Base-by-base conservation (phyloP, 2,329 filamentous ascomycete species). In the Alternaria gaisen region DNA sequence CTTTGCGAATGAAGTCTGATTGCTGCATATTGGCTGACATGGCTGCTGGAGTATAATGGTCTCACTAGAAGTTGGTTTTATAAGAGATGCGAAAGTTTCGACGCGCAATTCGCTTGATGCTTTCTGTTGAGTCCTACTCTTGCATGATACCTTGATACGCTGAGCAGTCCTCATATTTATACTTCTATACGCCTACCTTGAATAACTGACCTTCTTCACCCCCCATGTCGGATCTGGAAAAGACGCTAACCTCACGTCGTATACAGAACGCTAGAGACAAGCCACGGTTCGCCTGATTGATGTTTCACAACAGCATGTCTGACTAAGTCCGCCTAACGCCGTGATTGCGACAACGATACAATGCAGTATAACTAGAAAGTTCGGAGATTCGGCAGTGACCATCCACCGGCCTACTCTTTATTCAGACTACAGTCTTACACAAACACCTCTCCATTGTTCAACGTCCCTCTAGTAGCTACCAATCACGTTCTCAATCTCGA, bases 401-500 rank as follows among this genome's bases (percentile, higher is more conserved):
- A 50, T 1, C 8, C 16, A 38, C 34, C 34, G 34, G 0, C 32
- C 14, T 3, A 36, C 32, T 36, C 32, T 14, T 14, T 6, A 36
- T 12, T 10, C 32, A 36, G 5, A 36, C 32, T 36, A 14, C 6
- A 4, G 22, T n/a, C 28, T 5, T 38, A 47, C 10, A 10, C 22
- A 12, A 38, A 16, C 32, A 4, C 0, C 12, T 36, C 11, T 26
- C 20, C 6, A 20, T 24, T 20, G 4, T 24, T 5, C 20, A 7
- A 26, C 12, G 7, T 9, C 7, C 42, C 2, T 5, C 47, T 53
- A 53, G n/a, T 41, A 57, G 14, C 36, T 62, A 20, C 62, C 66
- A 44, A 83, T 61, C 11, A 84, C 74, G 77, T 84, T 79, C 20
- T 53, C 70, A 55, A 86, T 63, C 70, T 86, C 83, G n/a, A 80